Base-by-base conservation (phyloP, 139 green algal genomes). In the Yamagishiella unicocca region DNA sequence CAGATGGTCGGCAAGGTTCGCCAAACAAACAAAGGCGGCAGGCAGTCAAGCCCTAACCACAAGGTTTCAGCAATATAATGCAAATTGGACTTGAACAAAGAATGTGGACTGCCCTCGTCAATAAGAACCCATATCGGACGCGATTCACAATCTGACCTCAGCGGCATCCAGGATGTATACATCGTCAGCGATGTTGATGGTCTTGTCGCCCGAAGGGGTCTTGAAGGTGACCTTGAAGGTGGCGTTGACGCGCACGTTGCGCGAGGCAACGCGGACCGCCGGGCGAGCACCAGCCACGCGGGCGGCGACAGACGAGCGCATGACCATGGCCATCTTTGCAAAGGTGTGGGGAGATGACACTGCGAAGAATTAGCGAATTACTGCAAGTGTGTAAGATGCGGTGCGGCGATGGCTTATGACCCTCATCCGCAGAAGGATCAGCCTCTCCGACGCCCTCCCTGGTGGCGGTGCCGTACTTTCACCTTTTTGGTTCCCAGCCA, bases 171-270 rank as follows among this genome's bases (percentile, higher is more conserved):
- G 93, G 79, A 96, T 95, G 93, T 96, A 96, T 67, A 86, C 91
- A 87, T 96, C 93, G 4, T 89, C 87, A 21, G 58, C 21, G 80
- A 89, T 89, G 78, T 96, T 91, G 45, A 95, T 93, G 55, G 88
- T 89, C 89, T 94, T 89, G 55, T 88, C 83, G 54, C 84, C 87
- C 68, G 46, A 80, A 70, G 91, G 91, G 46, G 88, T 93, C 90
- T 95, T 93, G 72, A 96, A 90, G 76, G 94, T 96, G 42, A 96
- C 91, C 92, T 95, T 95, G 92, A 94, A 95, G 77, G n/a, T n/a
- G n/a, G 92, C 91, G 89, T 84, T 90, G 31, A 53, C 85, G 62
- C 33, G 53, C n/a, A 84, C 66, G 33, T 24, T 61, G 71, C 82
- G 78, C 66, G 37, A n/a, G 25, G 73, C 68, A 25, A 21, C 46